Evolutionary conservation across 2,329 filamentous ascomycete species (phyloP).

Genomic region (Microsporum canis): DNA sequence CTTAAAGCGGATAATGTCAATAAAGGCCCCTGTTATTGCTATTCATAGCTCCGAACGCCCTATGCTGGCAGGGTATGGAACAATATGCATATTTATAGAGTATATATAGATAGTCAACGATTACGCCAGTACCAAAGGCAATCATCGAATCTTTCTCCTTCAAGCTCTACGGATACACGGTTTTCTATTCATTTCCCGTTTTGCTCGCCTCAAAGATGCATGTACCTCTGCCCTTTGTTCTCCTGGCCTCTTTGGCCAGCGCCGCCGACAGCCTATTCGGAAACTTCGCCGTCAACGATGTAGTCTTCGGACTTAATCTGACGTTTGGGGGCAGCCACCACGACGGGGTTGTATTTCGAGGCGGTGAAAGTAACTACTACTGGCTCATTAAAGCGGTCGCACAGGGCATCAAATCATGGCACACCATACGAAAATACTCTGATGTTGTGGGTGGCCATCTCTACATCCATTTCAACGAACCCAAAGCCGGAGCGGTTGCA

Average conservation of each 20-base stretch:
- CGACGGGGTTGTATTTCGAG: too few species aligned
- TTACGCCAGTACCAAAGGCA: neutral
- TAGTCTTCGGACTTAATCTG: too few species aligned
- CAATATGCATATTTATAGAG: neutral
- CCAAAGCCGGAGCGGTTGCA: too few species aligned
- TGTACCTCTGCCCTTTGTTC: neutral
- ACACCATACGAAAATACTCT: too few species aligned
- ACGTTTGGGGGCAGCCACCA: too few species aligned
- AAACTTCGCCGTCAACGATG: too few species aligned
- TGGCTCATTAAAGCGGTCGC: too few species aligned
- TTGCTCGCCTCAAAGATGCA: neutral
- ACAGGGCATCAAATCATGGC: too few species aligned
- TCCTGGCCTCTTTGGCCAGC: neutral
- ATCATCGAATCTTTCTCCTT: neutral
- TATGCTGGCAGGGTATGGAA: too few species aligned
- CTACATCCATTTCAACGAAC: too few species aligned
- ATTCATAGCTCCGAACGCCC: neutral
- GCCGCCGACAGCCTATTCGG: neutral
- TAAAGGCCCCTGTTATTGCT: neutral
- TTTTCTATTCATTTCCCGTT: constrained; percentile 6
- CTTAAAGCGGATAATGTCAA: neutral
- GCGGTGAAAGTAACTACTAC: too few species aligned
- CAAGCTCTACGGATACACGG: neutral
- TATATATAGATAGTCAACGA: neutral
- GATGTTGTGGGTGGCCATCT: too few species aligned